Base-by-base conservation (phyloP, 1,284 basidiomycete species). In the Sanghuangporus sanghuang region DNA sequence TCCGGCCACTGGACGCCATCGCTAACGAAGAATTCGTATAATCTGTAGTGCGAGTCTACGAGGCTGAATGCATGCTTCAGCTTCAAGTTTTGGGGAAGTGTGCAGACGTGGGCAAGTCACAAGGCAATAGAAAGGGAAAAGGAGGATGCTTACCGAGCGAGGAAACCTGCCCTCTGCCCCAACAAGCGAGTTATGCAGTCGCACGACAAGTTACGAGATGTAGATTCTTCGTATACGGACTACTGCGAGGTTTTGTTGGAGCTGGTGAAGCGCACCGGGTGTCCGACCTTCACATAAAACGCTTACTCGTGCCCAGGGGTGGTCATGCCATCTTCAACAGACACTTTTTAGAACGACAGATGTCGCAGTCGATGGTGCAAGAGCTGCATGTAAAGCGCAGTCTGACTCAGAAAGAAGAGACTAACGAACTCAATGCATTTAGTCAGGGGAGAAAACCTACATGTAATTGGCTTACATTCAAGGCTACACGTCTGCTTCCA, bases 291-390 rank as follows among this genome's bases (percentile, higher is more conserved):
- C 95, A 68, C 94, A 90, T 38, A 94, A 80, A 53, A 95, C 81
- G 69, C 89, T 90, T 63, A 96, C 81, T 68, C 94, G 89, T 1
- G 93, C 93, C 97, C 96, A 99, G 0, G 98, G 80, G 68, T 95
- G 87, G 71, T 99, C 96, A 72, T 96, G 91, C 95, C 96, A 99
- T 32, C 89, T 90, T 40, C 87, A 78, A 71, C 94, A 96, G 3
- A 92, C 89, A 0, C 87, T 82, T 69, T 84, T 85, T 9, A 98
- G 86, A 6, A 94, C 81, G 6, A 79, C 79, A 0, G 92, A 84
- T 4, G 96, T 95, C 67, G 86, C 81, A 3, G 84, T 80, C 0
- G 86, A 85, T 3, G 95, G 95, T 0, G 89, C 88, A 6, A 99
- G 83, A 0, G 94, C 87, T 0, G 95, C 96, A 69, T 96, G 96